A percentile compares a stretch with the other conserved stretches of the same genome.
These are phyloP conservation scores for Citrullus colocynthis DNA, from an alignment of 306 rosid genomes.

Conservation along the genomic window DNA sequence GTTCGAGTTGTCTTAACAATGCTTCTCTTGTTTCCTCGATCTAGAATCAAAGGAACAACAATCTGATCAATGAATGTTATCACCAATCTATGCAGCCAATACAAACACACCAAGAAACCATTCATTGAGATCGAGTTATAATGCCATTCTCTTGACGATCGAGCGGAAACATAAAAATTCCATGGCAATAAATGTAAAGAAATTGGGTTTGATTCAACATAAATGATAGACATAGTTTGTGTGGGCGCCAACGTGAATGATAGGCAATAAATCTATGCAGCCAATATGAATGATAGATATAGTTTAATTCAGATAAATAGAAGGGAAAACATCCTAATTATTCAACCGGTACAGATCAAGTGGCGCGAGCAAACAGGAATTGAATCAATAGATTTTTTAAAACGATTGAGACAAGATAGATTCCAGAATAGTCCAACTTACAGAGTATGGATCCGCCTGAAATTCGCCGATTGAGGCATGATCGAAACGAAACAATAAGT, in stretches of 20 bases:
- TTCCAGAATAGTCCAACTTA: constrained; percentile 10
- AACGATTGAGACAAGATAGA: neutral
- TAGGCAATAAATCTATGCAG: too few species aligned
- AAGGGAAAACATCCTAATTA: neutral
- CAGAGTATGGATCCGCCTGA: constrained; percentile 33
- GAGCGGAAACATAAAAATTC: neutral
- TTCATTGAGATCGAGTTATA: neutral
- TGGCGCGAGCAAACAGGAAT: neutral
- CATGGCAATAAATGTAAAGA: neutral
- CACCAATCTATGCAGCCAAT: neutral
- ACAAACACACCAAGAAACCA: neutral
- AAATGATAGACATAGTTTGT: neutral
- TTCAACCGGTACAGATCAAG: neutral
- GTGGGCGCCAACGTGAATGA: too few species aligned
- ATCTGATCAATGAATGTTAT: neutral
- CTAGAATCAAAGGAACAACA: neutral
- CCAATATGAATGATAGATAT: neutral
- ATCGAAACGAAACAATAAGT: constrained; percentile 17
- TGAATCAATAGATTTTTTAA: neutral
- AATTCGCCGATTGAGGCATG: constrained; percentile 19
- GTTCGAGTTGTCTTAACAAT: constrained; percentile 36
- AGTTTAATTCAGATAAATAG: neutral
- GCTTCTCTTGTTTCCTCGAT: constrained; percentile 42
- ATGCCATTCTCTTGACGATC: neutral
- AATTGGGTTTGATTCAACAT: neutral